A percentile compares a stretch with the other conserved stretches of the same genome.
phyloP scores from a whole-genome alignment of 768 basidiomycete species.

The Boletus patriciae region DNA sequence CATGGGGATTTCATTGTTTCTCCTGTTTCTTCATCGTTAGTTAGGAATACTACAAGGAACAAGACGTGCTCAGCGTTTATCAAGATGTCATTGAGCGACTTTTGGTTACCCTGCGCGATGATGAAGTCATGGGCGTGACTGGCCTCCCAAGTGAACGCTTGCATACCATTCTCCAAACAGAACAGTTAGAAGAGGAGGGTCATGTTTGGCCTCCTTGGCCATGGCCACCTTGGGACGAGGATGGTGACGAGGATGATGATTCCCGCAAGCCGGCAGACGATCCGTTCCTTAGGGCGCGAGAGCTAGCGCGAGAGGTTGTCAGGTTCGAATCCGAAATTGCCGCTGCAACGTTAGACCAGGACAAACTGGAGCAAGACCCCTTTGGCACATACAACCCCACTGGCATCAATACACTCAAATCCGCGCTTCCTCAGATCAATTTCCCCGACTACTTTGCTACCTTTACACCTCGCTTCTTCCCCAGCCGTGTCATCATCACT shows the following conservation, averaged over 20 bases:
- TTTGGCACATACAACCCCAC: slow-evolving; percentile 87
- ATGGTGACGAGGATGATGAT: slow-evolving; percentile 47
- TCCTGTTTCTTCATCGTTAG: not conserved
- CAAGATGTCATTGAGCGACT: slow-evolving; percentile 64
- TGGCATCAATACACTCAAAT: slow-evolving; percentile 65
- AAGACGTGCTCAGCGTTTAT: slow-evolving; percentile 67
- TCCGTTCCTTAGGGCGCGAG: slow-evolving; percentile 48
- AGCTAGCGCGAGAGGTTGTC: slow-evolving; percentile 70
- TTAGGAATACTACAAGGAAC: slow-evolving; percentile 89
- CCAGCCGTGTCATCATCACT: slow-evolving; percentile 75
- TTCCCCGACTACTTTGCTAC: slow-evolving; percentile 86
- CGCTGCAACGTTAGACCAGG: slow-evolving; percentile 77
- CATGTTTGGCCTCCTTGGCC: slow-evolving; percentile 76
- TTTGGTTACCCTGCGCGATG: slow-evolving; percentile 57
- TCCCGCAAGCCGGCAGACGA: slow-evolving; percentile 34
- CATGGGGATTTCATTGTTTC: not conserved
- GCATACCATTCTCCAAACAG: slow-evolving; percentile 37
- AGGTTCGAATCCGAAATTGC: slow-evolving; percentile 78
- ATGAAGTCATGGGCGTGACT: slow-evolving; percentile 26
- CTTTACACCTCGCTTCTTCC: slow-evolving; percentile 77
- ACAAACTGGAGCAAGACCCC: slow-evolving; percentile 75
- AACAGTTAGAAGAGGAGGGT: slow-evolving; percentile 36
- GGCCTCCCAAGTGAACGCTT: slow-evolving; percentile 8
- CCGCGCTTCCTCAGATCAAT: slow-evolving; percentile 70
- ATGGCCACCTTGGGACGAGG: slow-evolving; percentile 82